These are phyloP conservation scores for Emmonsiellopsis sp. DNA, from an alignment of 2,329 filamentous ascomycete genomes.

Conservation along the genomic window DNA sequence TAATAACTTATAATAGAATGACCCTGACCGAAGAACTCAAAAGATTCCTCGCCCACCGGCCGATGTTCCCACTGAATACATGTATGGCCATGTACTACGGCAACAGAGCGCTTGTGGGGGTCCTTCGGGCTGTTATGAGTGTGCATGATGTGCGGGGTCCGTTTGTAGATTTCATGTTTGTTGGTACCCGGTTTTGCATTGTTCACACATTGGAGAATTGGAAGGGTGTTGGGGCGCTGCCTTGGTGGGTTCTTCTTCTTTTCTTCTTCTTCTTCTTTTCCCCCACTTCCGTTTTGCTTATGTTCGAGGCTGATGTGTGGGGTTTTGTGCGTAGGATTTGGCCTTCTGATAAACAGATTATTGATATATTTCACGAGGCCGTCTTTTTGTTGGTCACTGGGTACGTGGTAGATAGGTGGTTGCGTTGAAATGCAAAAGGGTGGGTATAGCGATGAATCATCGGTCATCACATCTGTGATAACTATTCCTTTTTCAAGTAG, in stretches of 20 bases:
- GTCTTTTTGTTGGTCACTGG: constrained; percentile 21
- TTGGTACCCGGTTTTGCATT: constrained; percentile 20
- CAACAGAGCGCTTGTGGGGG: constrained; percentile 21
- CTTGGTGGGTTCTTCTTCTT: constrained; percentile 16
- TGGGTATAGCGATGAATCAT: too few relatives aligned
- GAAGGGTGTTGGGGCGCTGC: constrained; percentile 20
- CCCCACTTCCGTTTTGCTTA: not conserved
- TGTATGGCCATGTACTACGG: constrained; percentile 20
- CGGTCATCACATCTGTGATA: too few relatives aligned
- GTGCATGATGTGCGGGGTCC: constrained; percentile 25
- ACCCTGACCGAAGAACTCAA: constrained; percentile 20
- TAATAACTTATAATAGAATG: constrained; percentile 16
- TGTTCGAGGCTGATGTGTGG: not conserved
- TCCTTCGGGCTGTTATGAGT: constrained; percentile 20
- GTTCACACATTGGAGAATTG: constrained; percentile 24
- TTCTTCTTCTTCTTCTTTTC: too few relatives aligned
- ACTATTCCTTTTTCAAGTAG: too few relatives aligned
- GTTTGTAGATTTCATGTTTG: constrained; percentile 21
- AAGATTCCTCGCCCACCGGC: constrained; percentile 16
- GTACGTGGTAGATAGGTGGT: constrained; percentile 16
- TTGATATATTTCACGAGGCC: constrained; percentile 23
- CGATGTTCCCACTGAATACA: constrained; percentile 16
- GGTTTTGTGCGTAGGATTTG: constrained; percentile 14
- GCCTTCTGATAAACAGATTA: constrained; percentile 25
- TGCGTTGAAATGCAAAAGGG: not conserved